Evolutionary conservation across 331 rosid genomes (phyloP), one percentile per base, ranked within the genome.

Genomic region (Erythrophleum ivorense): DNA sequence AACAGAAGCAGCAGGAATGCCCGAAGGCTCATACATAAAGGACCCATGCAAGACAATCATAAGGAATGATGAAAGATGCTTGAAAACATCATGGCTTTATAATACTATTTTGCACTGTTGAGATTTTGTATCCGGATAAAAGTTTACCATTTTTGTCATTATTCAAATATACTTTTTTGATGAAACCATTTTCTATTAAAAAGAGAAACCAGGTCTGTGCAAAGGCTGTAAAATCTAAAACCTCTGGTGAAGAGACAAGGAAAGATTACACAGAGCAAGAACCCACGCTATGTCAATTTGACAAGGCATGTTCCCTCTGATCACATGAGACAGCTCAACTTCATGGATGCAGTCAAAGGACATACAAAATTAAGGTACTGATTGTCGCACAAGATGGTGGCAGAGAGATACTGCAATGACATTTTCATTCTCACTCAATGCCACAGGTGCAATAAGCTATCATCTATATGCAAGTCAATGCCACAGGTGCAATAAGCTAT

Each of bases 11-110:
- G 12, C 33, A 13, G 8, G 57, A 70, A 45, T 2, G 19, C 40
- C 38, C 40, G 21, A 21, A 21, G 53, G 55, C 58, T 46, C 33
- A 45, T 48, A 46, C 52, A 53, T 40, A 50, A 41, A 64, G 77
- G 60, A 48, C 62, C 58, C 59, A 84, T 40, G 74, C 1, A 24
- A 60, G 70, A 75, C 81, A 66, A 40, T 66, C 36, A 84, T 36
- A 66, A 81, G 60, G 60, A 74, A 40, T 34, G 68, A 81, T 29
- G 48, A 3, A 73, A 63, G 74, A 62, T 62, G 58, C 31, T 60
- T 15, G 33, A 62, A 72, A 50, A 33, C 48, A 63, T 16, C 38
- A 73, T 12, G 33, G 38, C 31, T 58, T 69, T 31, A 69, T 70
- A 41, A 49, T 31, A 31, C 36, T n/a, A 9, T 53, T 33, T 34